Base-by-base conservation (phyloP, 2,329 filamentous ascomycete genomes). In the Sarocladiaceae sp. region DNA sequence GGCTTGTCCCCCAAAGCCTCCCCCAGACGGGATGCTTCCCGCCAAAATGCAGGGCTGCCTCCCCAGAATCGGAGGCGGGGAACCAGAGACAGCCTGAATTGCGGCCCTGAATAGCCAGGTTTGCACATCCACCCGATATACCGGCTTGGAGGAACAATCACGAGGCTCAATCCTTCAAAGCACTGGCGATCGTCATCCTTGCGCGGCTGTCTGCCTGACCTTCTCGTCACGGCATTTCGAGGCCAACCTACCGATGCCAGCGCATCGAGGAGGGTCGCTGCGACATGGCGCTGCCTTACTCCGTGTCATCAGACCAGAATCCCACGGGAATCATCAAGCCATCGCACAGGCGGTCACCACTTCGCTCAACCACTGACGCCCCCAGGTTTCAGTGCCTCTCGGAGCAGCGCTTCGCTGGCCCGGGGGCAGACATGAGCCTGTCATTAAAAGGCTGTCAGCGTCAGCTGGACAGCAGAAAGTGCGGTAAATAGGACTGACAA, bases 321-420 rank as follows among this genome's bases (percentile, higher is more conserved):
- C 19, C 16, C 33, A 9, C 34, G 5, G 20, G 10, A 39, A 27
- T 29, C 18, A 27, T 13, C 13, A 29, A 27, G 23, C 23, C 24
- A 3, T 3, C 37, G 23, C 37, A 21, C 34, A 23, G 26, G 26
- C 7, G 15, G n/a, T 15, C 15, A 35, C 33, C 21, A 24, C 19
- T 12, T 18, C 12, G n/a, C 33, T 35, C 34, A 21, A 21, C 34
- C 45, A 11, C 24, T 52, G 10, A 37, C 48, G 27, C 50, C 43
- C 24, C 35, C 51, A 10, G 29, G 44, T 13, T 53, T 48, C 24
- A n/a, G 15, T 33, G 26, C 24, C 45, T 11, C 43, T 43, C 35
- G 18, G 47, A 49, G 37, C 26, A 29, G 37, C 37, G 37, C 37
- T 41, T 41, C 37, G 29, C 23, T 15, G 37, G 18, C 23, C 37